These are phyloP conservation scores for Coemansia sp. DNA, from an alignment of 192 early-diverging fungal species.

Conservation along the genomic window DNA sequence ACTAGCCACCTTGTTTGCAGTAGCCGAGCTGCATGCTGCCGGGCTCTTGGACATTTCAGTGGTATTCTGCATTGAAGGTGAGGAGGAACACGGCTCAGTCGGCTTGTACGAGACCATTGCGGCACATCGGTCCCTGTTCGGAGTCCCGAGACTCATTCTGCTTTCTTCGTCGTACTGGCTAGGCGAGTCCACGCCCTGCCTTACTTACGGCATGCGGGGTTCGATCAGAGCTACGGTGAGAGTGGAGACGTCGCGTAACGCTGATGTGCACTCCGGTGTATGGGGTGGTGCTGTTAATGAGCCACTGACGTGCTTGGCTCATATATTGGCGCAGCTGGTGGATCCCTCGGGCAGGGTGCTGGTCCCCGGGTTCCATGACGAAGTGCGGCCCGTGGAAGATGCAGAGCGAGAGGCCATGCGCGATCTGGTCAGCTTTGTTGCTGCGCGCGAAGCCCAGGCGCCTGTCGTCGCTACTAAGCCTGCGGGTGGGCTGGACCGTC, in stretches of 20 bases:
- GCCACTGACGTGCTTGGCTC: constrained; percentile 69
- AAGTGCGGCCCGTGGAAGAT: constrained; percentile 58
- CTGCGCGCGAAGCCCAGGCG: neutral
- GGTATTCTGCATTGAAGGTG: constrained; percentile 77
- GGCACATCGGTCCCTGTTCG: constrained; percentile 33
- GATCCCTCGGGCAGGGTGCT: constrained; percentile 60
- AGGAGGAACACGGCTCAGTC: constrained; percentile 75
- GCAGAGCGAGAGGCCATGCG: constrained; percentile 63
- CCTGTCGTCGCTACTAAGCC: neutral
- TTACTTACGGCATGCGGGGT: constrained; percentile 80
- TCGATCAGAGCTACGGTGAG: constrained; percentile 67
- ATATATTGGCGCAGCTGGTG: constrained; percentile 60
- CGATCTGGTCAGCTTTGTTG: constrained; percentile 34
- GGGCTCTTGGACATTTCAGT: constrained; percentile 63
- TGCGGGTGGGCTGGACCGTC: constrained; percentile 47
- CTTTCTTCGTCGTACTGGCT: constrained; percentile 79
- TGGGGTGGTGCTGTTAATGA: constrained; percentile 75
- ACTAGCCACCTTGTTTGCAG: constrained; percentile 71
- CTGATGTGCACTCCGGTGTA: constrained; percentile 77
- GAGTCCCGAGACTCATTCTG: constrained; percentile 36
- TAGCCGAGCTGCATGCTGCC: constrained; percentile 65
- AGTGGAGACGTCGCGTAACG: constrained; percentile 47
- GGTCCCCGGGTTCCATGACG: constrained; percentile 72
- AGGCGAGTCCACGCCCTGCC: constrained; percentile 72
- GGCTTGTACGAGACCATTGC: constrained; percentile 67